These are phyloP conservation scores for Aspergillus taichungensis DNA, from an alignment of 495 filamentous ascomycete species.

Conservation along the genomic window DNA sequence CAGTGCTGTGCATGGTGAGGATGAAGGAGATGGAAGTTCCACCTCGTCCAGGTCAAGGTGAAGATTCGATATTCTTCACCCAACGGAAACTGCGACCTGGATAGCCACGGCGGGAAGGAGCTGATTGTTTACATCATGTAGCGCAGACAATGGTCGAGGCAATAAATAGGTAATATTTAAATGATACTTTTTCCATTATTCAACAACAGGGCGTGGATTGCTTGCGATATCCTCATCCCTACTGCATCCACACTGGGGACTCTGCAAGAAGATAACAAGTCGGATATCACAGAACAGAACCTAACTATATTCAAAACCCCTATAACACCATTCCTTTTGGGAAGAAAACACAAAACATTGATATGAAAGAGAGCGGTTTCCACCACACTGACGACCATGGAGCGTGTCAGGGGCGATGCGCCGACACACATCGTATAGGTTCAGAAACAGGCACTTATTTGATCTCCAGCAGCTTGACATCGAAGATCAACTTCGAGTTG, in stretches of 20 bases:
- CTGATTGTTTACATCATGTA: too few relatives aligned
- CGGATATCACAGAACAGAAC: conserved; percentile 33
- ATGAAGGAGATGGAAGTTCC: too few relatives aligned
- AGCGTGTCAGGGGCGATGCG: neutral
- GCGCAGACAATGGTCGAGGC: too few relatives aligned
- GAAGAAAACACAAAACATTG: conserved; percentile 12
- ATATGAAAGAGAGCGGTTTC: conserved; percentile 13
- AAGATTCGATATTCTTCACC: too few relatives aligned
- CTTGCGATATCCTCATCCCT: conserved; percentile 36
- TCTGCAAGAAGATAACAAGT: conserved; percentile 34
- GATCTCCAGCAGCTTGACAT: conserved; percentile 77
- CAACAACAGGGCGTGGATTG: conserved; percentile 8
- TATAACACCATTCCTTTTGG: conserved; percentile 27
- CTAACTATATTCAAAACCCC: conserved; percentile 22
- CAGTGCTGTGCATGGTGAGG: too few relatives aligned
- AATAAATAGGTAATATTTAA: neutral
- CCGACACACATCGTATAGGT: neutral
- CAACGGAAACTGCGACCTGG: too few relatives aligned
- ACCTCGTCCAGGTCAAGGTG: too few relatives aligned
- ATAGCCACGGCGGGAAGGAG: too few relatives aligned
- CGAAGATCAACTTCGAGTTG: conserved; percentile 87
- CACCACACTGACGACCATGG: conserved; percentile 2
- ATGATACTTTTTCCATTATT: conserved; percentile 2
- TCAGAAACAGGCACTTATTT: conserved; percentile 29
- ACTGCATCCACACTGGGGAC: conserved; percentile 15